These are phyloP conservation scores for Luvunga scandens DNA, from an alignment of 345 rosid genomes.

Conservation along the genomic window DNA sequence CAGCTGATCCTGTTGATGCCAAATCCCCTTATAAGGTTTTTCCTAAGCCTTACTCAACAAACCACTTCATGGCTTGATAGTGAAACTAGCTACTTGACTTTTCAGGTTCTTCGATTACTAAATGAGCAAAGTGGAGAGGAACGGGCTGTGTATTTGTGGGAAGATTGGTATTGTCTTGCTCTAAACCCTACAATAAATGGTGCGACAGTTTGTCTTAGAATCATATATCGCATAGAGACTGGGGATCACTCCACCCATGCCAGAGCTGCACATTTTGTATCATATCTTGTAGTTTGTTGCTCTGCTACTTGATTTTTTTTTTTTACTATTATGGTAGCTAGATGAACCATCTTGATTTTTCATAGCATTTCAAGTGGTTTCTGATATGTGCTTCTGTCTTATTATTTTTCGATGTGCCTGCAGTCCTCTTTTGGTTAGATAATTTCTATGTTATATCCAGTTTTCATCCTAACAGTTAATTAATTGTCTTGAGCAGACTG, in stretches of 20 bases:
- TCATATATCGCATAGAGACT: not conserved
- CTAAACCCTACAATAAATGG: not conserved
- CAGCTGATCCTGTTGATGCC: slow-evolving; percentile 34
- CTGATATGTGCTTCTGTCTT: not conserved
- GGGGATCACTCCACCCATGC: not conserved
- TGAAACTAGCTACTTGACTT: slow-evolving; percentile 22
- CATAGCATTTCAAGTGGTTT: not conserved
- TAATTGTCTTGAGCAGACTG: slow-evolving; percentile 1
- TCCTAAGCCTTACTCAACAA: slow-evolving; percentile 11
- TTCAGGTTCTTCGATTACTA: slow-evolving; percentile 88
- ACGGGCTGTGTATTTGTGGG: slow-evolving; percentile 66
- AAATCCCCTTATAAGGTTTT: slow-evolving; percentile 67
- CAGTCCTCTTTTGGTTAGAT: not conserved
- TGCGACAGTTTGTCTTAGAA: not conserved
- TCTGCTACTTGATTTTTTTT: not conserved
- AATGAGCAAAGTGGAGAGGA: slow-evolving; percentile 89
- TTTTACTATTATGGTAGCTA: not conserved
- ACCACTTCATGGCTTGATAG: slow-evolving; percentile 6
- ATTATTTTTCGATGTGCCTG: not conserved
- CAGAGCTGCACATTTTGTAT: not conserved
- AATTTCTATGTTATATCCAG: not conserved
- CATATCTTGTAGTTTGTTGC: not conserved
- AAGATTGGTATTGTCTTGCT: slow-evolving; percentile 62
- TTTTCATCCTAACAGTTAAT: not conserved
- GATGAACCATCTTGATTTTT: not conserved